These are phyloP conservation scores for Tetraselmis striata DNA, from an alignment of 139 green algal genomes.

Conservation along the genomic window DNA sequence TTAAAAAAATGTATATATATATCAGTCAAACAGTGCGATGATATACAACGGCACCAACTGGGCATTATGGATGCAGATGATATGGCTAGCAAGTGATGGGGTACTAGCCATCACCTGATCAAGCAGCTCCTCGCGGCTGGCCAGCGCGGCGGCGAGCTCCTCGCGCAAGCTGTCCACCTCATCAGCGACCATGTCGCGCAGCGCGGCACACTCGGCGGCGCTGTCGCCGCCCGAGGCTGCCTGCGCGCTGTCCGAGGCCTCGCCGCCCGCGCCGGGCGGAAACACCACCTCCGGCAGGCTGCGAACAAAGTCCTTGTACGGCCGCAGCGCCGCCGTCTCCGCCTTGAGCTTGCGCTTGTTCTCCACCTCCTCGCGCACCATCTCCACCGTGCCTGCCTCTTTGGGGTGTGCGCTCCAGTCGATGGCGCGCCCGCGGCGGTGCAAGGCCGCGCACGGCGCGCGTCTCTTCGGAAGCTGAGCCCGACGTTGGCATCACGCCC, in stretches of 20 bases:
- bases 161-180: background rate
- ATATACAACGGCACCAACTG: no score
- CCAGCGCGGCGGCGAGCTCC: background rate
- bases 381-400: background rate
- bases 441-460: background rate
- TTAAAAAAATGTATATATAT: no score
- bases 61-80: no score
- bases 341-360: background rate
- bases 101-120: background rate
- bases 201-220: background rate
- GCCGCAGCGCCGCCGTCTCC: background rate
- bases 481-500: no score
- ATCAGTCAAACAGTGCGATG: no score
- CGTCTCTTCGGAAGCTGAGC: no score
- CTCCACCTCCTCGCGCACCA: background rate
- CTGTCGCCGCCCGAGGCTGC: background rate
- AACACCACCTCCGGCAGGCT: background rate
- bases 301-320: background rate
- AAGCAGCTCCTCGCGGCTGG: background rate
- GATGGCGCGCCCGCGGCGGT: background rate
- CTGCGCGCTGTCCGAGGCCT: background rate
- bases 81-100: no score
- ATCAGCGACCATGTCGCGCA: background rate
- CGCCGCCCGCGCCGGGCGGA: background rate
- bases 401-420: background rate